Percentiles rank a stretch among this genome's conserved stretches.
These are phyloP conservation scores for Cicer arietinum DNA, from an alignment of 306 rosid genomes.

Conservation along the genomic window DNA sequence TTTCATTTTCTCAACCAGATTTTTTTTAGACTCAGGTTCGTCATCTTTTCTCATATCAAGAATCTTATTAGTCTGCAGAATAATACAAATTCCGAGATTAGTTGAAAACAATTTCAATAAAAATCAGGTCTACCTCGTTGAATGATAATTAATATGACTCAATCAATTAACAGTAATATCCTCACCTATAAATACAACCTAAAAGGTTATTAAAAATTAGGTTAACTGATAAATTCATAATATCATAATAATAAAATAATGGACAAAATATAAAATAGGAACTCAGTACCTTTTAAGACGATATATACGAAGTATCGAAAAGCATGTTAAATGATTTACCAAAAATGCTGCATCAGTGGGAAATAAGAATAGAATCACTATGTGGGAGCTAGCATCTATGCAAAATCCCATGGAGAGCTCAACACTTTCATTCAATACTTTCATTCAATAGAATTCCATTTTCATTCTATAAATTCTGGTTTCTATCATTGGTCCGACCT, in stretches of 20 bases:
- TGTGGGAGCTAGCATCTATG: constrained; percentile 16
- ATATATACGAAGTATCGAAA: background rate
- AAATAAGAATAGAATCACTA: constrained; percentile 4
- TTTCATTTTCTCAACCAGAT: constrained; percentile 65
- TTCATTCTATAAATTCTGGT: too few species aligned
- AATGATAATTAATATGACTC: constrained; percentile 1
- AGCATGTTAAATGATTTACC: background rate
- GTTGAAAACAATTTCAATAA: constrained; percentile 32
- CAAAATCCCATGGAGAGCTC: background rate
- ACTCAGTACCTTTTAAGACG: background rate
- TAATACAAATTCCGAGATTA: constrained; percentile 6
- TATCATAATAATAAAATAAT: constrained; percentile 1
- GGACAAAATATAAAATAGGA: background rate
- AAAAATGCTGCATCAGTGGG: background rate
- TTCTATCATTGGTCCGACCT: too few species aligned
- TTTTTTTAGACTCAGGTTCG: constrained; percentile 56
- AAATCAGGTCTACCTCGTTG: constrained; percentile 21
- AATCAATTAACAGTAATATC: background rate
- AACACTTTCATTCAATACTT: too few species aligned
- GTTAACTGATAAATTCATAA: background rate
- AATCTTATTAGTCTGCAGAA: constrained; percentile 60
- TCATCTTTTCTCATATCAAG: constrained; percentile 54
- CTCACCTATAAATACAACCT: background rate
- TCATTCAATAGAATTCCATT: too few species aligned
- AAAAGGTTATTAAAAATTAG: background rate